Evolutionary conservation across 2,329 filamentous ascomycete genomes (phyloP).

Genomic region (Fusarium hostae): DNA sequence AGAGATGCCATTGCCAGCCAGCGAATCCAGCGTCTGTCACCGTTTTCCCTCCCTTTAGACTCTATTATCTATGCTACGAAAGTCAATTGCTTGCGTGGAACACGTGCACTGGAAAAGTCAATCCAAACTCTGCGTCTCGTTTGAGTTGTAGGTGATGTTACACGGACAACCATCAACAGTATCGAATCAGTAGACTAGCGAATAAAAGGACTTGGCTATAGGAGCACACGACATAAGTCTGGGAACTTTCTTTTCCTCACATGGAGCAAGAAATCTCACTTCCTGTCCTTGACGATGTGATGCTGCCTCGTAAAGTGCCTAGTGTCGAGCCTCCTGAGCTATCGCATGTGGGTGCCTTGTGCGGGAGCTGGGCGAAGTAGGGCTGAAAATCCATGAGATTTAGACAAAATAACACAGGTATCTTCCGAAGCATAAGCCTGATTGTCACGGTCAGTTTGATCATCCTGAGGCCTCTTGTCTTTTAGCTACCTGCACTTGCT

Average conservation of each 20-base stretch:
- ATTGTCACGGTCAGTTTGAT: background rate
- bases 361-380: slow-evolving; percentile 7
- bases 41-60: background rate
- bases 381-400: background rate
- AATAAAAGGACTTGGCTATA: background rate
- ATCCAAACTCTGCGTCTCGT: background rate
- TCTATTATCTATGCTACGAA: too few species aligned
- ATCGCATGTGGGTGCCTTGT: background rate
- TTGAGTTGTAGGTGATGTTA: background rate
- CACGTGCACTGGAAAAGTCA: background rate
- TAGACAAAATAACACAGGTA: background rate
- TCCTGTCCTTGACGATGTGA: background rate
- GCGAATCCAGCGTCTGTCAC: background rate
- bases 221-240: background rate
- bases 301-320: slow-evolving; percentile 13
- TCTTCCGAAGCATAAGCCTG: background rate
- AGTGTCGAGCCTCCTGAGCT: background rate
- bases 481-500: background rate
- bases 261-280: background rate
- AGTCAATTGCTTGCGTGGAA: background rate
- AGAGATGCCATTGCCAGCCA: background rate
- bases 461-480: background rate
- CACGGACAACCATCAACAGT: background rate
- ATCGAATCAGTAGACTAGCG: background rate
- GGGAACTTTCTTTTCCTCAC: background rate